Percentiles rank a stretch among this genome's conserved stretches.
Evolutionary conservation across 345 rosid species (phyloP).

Genomic region (Populus nigra): DNA sequence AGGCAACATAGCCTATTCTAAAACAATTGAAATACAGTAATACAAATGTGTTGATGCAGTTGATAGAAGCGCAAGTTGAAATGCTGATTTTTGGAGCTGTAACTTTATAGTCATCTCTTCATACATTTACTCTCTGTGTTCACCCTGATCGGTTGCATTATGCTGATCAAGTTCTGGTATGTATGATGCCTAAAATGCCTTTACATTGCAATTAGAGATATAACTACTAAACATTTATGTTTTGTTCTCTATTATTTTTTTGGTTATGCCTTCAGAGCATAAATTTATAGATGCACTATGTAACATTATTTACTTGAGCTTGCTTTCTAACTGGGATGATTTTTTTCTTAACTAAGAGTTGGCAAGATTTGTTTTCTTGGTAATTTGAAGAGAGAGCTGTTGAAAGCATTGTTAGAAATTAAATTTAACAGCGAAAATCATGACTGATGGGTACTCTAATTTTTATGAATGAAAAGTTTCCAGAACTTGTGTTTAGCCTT

Average conservation of each 20-base stretch:
- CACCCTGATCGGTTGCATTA: slow-evolving; percentile 99
- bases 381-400: not conserved
- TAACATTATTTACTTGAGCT: not conserved
- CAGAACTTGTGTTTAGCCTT: not conserved
- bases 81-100: slow-evolving; percentile 94
- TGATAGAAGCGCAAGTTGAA: slow-evolving; percentile 91
- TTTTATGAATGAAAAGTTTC: not conserved
- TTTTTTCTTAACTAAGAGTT: not conserved
- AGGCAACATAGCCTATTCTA: not conserved
- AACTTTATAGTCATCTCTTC: slow-evolving; percentile 93
- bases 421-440: not conserved
- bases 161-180: slow-evolving; percentile 99
- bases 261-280: not conserved
- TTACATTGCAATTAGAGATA: not conserved
- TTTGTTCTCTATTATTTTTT: not conserved
- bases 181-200: slow-evolving; percentile 12
- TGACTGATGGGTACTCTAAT: not conserved
- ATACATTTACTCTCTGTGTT: slow-evolving; percentile 93
- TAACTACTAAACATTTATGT: not conserved
- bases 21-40: no score
- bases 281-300: not conserved
- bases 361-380: not conserved
- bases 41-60: slow-evolving; percentile 47
- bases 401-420: not conserved
- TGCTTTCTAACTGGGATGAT: not conserved